Conservation (phyloP, 345 rosid species). For the Raphanus raphanistrum region DNA sequence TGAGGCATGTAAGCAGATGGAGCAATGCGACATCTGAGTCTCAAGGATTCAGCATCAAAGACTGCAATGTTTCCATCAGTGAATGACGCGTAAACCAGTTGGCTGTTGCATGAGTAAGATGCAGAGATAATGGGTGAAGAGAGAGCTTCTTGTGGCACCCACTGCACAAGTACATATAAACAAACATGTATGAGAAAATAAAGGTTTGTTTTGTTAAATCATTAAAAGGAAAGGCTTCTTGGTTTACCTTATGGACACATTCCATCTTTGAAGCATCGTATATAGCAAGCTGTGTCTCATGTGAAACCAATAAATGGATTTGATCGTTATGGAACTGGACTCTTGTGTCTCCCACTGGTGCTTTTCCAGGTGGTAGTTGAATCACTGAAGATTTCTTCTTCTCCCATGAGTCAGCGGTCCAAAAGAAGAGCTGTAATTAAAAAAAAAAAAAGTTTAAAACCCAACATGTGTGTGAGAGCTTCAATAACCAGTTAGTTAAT, state of each 20-base stretch:
- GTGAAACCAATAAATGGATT: conserved; percentile 57
- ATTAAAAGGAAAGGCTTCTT: not conserved
- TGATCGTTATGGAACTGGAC: conserved; percentile 78
- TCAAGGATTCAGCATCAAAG: conserved; percentile 77
- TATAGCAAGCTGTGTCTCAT: conserved; percentile 74
- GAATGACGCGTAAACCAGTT: conserved; percentile 69
- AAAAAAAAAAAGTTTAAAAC: not conserved
- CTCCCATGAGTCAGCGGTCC: conserved; percentile 85
- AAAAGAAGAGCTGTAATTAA: conserved; percentile 30
- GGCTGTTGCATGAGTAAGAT: conserved; percentile 83
- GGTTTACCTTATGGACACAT: conserved; percentile 54
- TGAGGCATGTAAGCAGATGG: conserved; percentile 65
- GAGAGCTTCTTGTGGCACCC: conserved; percentile 79
- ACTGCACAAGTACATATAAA: conserved; percentile 47
- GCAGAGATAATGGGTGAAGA: conserved; percentile 76
- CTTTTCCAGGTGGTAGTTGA: conserved; percentile 62
- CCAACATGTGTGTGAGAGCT: not conserved
- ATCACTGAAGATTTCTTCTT: conserved; percentile 52
- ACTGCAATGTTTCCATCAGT: conserved; percentile 76
- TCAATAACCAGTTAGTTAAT: not conserved
- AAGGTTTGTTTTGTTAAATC: not conserved
- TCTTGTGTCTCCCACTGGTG: conserved; percentile 57
- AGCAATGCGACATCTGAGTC: conserved; percentile 79
- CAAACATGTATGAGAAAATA: not conserved
- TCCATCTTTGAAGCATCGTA: conserved; percentile 78